Base-by-base conservation (phyloP, 441 rosid species). In the Rhodomyrtus psidioides region DNA sequence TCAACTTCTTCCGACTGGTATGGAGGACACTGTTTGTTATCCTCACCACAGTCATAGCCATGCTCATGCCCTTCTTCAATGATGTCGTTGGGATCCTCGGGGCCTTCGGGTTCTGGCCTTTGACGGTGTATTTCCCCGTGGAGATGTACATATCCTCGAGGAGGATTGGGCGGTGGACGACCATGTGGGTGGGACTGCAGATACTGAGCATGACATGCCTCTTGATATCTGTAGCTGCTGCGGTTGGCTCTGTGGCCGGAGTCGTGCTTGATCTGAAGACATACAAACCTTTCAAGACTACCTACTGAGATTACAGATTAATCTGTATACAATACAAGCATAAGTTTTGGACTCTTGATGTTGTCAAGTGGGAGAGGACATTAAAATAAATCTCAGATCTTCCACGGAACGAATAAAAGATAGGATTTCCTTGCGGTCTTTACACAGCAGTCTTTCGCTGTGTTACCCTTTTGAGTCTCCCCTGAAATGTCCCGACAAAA, bases 31-130 rank as follows among this genome's bases (percentile, higher is more conserved):
- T 39, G 30, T 95, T 89, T 79, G 98, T 93, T 85, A 84, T 91
- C 58, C 0, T 86, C 23, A 88, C 94, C 46, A 88, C 93, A 30
- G 4, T 90, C 39, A 55, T 93, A 26, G 93, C 95, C 19, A 94
- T 95, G 94, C 90, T 89, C 76, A 85, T 95, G 83, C 98, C 98
- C 6, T 95, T 95, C 91, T 95, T 95, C 91, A 93, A 93, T 54
- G 90, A 91, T 5, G 89, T 94, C 7, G 88, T 93, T 6, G 98
- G 96, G 57, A 85, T 95, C 55, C 90, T 94, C 0, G 98, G 96
- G 0, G 94, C 95, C 6, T 53, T 90, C 4, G 82, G 88, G 30
- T 95, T 94, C 88, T 91, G 93, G 93, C 91, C 91, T 10, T 54
- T 91, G 55, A 91, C 93, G 7, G 91, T 91, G 23, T 91, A 87